Evolutionary conservation across 2,329 filamentous ascomycete species (phyloP).

Genomic region (Xylariaceae sp.): DNA sequence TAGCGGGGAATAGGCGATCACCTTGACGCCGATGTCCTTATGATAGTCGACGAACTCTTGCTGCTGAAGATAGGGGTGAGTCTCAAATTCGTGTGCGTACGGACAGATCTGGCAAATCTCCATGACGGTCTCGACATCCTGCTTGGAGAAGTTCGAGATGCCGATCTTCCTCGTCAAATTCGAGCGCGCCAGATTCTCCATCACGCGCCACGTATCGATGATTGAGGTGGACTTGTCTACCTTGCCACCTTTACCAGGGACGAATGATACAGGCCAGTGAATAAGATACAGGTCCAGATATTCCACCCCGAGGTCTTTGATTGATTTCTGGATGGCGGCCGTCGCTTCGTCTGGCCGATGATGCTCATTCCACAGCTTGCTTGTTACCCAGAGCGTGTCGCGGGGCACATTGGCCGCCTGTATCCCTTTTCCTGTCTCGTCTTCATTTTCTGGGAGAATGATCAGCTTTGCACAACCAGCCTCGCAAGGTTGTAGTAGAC

Average conservation of each 20-base stretch:
- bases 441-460: slow-evolving; percentile 50
- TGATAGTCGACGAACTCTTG: slow-evolving; percentile 55
- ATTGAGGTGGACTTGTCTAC: slow-evolving; percentile 41
- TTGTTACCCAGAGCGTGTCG: slow-evolving; percentile 60
- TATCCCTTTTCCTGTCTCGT: slow-evolving; percentile 56
- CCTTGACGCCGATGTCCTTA: slow-evolving; percentile 50
- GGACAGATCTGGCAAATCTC: slow-evolving; percentile 56
- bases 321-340: slow-evolving; percentile 53
- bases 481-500: not conserved
- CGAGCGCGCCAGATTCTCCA: slow-evolving; percentile 61
- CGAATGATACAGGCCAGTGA: slow-evolving; percentile 47
- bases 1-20: slow-evolving; percentile 56
- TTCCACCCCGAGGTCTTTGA: slow-evolving; percentile 54
- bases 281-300: slow-evolving; percentile 63
- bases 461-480: slow-evolving; percentile 1
- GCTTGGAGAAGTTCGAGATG: slow-evolving; percentile 64
- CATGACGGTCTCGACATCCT: slow-evolving; percentile 48
- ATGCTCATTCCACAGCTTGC: slow-evolving; percentile 45
- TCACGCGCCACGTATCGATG: slow-evolving; percentile 61
- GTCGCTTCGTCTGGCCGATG: slow-evolving; percentile 47
- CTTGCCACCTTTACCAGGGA: slow-evolving; percentile 38
- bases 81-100: slow-evolving; percentile 64
- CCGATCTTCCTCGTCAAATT: slow-evolving; percentile 64
- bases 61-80: slow-evolving; percentile 60
- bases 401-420: slow-evolving; percentile 54